Conservation (phyloP, 768 basidiomycete genomes). For the Suillus subalutaceus region DNA sequence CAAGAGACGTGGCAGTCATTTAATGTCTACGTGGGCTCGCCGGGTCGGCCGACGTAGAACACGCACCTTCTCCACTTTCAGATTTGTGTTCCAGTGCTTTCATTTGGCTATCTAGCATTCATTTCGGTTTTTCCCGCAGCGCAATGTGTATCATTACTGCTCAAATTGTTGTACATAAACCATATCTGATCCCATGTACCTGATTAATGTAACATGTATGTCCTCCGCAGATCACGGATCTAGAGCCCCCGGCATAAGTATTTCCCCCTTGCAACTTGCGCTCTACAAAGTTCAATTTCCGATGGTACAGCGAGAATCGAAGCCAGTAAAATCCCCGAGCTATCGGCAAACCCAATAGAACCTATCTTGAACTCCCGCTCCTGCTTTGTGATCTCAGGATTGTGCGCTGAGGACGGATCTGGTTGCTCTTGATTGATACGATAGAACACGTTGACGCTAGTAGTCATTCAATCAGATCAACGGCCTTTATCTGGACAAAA, state of each 20-base stretch:
- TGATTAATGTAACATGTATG: conserved; percentile 3
- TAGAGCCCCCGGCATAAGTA: conserved; percentile 67
- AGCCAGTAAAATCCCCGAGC: conserved; percentile 62
- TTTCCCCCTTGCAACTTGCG: conserved; percentile 73
- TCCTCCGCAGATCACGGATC: neutral
- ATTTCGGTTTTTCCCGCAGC: neutral
- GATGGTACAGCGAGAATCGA: conserved; percentile 44
- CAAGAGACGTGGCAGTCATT: conserved; percentile 76
- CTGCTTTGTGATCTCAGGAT: conserved; percentile 65
- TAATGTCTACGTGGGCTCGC: conserved; percentile 53
- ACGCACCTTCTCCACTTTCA: neutral
- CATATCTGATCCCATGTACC: conserved; percentile 13
- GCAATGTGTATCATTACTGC: conserved; percentile 5
- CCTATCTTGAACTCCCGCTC: conserved; percentile 91
- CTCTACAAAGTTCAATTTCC: conserved; percentile 75
- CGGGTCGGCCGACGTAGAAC: conserved; percentile 12
- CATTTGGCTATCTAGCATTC: conserved; percentile 7
- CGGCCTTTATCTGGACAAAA: neutral
- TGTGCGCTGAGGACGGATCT: conserved; percentile 46
- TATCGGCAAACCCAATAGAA: conserved; percentile 85
- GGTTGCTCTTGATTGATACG: conserved; percentile 75
- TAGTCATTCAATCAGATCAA: conserved; percentile 20
- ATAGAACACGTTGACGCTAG: conserved; percentile 88
- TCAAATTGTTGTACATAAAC: neutral
- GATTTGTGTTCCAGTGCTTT: conserved; percentile 14